Evolutionary conservation across 371 early-diverging fungal species (phyloP), one percentile per base, ranked within the genome.

Genomic region (Mucor sp.): DNA sequence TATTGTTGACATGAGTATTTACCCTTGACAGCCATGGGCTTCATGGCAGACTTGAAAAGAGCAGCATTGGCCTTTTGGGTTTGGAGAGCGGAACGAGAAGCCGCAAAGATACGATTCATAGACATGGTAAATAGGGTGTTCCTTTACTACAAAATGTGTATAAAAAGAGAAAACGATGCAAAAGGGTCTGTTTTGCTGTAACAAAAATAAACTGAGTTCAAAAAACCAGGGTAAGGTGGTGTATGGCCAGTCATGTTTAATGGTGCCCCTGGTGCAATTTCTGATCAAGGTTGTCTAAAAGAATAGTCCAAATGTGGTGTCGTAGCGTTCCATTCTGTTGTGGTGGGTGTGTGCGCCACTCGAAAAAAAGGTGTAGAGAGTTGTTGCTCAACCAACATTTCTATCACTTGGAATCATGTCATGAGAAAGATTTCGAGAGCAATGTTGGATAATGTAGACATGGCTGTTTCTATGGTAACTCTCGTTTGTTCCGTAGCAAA

Each of bases 61-160:
- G 61, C 43, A 56, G 77, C 66, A 61, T 70, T 76, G 39, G 69
- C 68, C 59, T 71, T 77, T 58, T 72, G 67, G 32, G 74, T 68
- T 28, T 69, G 72, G 63, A 70, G 66, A 62, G 74, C 70, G 65
- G 58, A 57, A 11, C 58, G 58, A 57, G 58, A 57, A 21, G 58
- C 58, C 33, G 58, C 58, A 57, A 57, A 57, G 32, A 57, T 57
- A 57, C 58, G 58, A 33, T 57, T 57, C 58, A 57, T 57, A 33
- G 58, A 57, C 58, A 57, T 57, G 17, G 27, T 53, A 15, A 53
- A 53, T 44, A 25, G 11, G 3, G 37, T 35, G 37, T 35, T 35
- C 37, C 37, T 35, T 53, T 53, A 12, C 27, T 57, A 33, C 15
- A 56, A 56, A 56, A 23, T 56, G 32, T 56, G 28, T 57, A 33